Percentiles rank a stretch among this genome's conserved stretches.
Evolutionary conservation across 192 early-diverging fungal genomes (phyloP).

Genomic region (Thamnidium elegans): DNA sequence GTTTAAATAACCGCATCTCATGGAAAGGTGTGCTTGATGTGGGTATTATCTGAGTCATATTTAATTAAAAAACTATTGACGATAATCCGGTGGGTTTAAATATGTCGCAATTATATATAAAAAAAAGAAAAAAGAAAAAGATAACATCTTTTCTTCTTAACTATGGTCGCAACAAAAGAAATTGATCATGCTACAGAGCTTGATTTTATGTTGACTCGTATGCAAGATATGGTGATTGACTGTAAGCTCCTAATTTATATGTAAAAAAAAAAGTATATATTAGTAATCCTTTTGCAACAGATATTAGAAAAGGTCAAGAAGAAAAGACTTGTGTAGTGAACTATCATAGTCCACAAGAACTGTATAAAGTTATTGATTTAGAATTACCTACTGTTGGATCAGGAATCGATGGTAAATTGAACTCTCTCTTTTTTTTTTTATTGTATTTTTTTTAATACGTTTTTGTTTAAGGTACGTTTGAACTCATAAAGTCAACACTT

Average conservation of each 20-base stretch:
- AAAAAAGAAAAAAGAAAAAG: too few relatives aligned
- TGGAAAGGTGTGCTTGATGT: too few relatives aligned
- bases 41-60: too few relatives aligned
- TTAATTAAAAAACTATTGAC: too few relatives aligned
- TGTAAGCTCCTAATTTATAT: background rate
- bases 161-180: slow-evolving; percentile 13
- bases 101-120: too few relatives aligned
- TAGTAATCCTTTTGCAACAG: slow-evolving; percentile 26
- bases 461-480: slow-evolving; percentile 22
- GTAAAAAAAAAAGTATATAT: background rate
- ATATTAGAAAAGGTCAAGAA: slow-evolving; percentile 43
- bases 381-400: slow-evolving; percentile 40
- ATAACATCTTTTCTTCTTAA: background rate
- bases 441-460: background rate
- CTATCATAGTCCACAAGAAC: slow-evolving; percentile 42
- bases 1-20: too few relatives aligned
- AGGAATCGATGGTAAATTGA: slow-evolving; percentile 43
- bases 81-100: too few relatives aligned
- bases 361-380: slow-evolving; percentile 48
- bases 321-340: slow-evolving; percentile 37
- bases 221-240: slow-evolving; percentile 20
- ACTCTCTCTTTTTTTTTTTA: background rate
- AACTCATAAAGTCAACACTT: slow-evolving; percentile 42
- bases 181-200: slow-evolving; percentile 16
- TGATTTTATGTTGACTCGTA: slow-evolving; percentile 17